Evolutionary conservation across 2,329 filamentous ascomycete genomes (phyloP), one percentile per base, ranked within the genome.

Genomic region (Fusarium ramigenum): DNA sequence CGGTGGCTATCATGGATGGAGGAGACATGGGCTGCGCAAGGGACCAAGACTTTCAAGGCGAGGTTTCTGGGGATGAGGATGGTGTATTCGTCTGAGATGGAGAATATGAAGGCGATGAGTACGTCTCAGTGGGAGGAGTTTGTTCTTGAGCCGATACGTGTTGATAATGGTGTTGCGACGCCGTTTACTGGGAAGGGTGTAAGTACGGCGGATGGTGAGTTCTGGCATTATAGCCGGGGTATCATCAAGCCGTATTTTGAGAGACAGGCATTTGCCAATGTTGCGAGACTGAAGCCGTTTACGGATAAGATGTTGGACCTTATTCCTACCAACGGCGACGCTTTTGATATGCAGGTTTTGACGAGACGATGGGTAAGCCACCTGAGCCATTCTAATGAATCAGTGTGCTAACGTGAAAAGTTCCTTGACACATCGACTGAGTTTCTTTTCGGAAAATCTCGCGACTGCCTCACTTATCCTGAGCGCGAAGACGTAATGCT

Each of bases 191-290:
- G 74, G 34, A 75, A 75, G 9, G 66, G 69, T 12, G 68, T 72
- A 19, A 69, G 66, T 46, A 72, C 69, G 4, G 71, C 63, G 2
- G 72, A 75, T 19, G 72, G 73, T 7, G 66, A 75, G 37, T 58
- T 75, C 43, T 75, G 72, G 73, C 61, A 68, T 52, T 72, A 72
- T 11, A 74, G 71, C 25, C 73, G 72, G 10, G 62, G 60, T 19
- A 63, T 75, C 40, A 69, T 75, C 47, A 75, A 75, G 46, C 70
- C 72, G 0, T 75, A 75, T 53, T 75, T 75, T 25, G 69, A 75
- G 36, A 69, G 73, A 10, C 67, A 72, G 32, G 73, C 70, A 7
- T 75, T 75, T 49, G 61, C 67, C 42, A 73, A 69, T 46, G 70
- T 68, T 2, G 73, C 74, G 15, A 61, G 71, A 12, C 53, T 75